Percentiles rank a stretch among this genome's conserved stretches.
phyloP scores from a whole-genome alignment of 2,329 filamentous ascomycete genomes.

The Aspergillus brasiliensis region DNA sequence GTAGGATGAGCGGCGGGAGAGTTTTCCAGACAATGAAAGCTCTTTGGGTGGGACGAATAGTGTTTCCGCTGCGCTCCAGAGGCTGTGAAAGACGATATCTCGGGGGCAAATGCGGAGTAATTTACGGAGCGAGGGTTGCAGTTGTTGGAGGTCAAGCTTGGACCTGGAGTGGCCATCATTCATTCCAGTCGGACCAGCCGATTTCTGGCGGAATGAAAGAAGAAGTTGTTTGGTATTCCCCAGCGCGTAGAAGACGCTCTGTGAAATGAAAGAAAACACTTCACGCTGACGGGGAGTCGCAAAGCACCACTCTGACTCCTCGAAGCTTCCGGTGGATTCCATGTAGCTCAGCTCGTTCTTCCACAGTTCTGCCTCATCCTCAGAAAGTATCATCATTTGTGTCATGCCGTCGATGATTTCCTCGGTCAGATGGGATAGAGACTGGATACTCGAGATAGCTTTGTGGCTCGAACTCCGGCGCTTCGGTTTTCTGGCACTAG shows the following conservation, averaged over 20 bases:
- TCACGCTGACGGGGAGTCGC: conserved; percentile 41
- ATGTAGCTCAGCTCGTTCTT: conserved; percentile 41
- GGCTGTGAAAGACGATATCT: conserved; percentile 44
- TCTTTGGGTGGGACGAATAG: conserved; percentile 44
- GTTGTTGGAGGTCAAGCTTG: conserved; percentile 32
- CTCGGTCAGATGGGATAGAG: conserved; percentile 37
- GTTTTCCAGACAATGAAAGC: conserved; percentile 32
- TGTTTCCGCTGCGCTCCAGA: conserved; percentile 44
- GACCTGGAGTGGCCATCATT: conserved; percentile 6
- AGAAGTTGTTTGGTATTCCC: conserved; percentile 44
- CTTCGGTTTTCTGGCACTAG: conserved; percentile 23
- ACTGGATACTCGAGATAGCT: conserved; percentile 29
- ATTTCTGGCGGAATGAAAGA: conserved; percentile 40
- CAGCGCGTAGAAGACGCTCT: conserved; percentile 49
- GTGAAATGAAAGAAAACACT: conserved; percentile 45
- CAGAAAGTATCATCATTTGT: conserved; percentile 38
- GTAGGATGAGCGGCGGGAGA: conserved; percentile 34
- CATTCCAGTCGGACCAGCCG: conserved; percentile 7
- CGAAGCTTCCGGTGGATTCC: conserved; percentile 38
- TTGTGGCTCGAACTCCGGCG: conserved; percentile 12
- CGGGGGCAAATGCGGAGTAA: conserved; percentile 42
- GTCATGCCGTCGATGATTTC: conserved; percentile 42
- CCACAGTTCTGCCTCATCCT: conserved; percentile 43
- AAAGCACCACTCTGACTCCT: conserved; percentile 41
- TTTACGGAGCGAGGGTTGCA: conserved; percentile 38